Evolutionary conservation across 352 stramenopile species (phyloP).

Genomic region (Plasmopara viticola): DNA sequence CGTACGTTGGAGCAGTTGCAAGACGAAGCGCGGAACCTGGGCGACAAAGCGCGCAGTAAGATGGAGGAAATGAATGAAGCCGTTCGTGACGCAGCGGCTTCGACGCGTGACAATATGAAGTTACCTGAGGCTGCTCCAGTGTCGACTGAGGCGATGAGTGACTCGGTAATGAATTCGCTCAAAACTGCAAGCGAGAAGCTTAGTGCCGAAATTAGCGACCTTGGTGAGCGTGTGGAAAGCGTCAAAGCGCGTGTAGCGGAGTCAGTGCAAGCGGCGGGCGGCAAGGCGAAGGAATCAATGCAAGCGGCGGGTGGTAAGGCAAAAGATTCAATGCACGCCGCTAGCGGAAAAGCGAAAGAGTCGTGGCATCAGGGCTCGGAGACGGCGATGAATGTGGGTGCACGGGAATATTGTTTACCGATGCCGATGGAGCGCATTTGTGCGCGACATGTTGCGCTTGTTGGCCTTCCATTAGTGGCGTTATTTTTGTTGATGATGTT

Average conservation of each 20-base stretch:
- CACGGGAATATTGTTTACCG: constrained; percentile 49
- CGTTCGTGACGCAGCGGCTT: constrained; percentile 27
- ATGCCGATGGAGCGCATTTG: constrained; percentile 40
- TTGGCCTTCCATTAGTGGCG: constrained; percentile 34
- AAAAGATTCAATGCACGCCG: constrained; percentile 24
- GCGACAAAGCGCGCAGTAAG: constrained; percentile 40
- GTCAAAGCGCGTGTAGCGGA: constrained; percentile 51
- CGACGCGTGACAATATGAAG: constrained; percentile 13
- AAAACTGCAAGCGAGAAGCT: constrained; percentile 34
- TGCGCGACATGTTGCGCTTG: constrained; percentile 35
- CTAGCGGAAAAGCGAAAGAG: background rate
- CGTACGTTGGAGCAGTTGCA: constrained; percentile 34
- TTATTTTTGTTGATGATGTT: constrained; percentile 33
- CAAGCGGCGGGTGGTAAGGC: constrained; percentile 28
- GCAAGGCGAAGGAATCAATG: constrained; percentile 42
- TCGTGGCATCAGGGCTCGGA: background rate
- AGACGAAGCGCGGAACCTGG: constrained; percentile 35
- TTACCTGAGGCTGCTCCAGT: constrained; percentile 12
- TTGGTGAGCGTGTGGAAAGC: constrained; percentile 31
- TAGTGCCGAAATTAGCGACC: constrained; percentile 26
- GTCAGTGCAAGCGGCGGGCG: constrained; percentile 29
- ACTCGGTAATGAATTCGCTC: constrained; percentile 26
- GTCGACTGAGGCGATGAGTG: constrained; percentile 18
- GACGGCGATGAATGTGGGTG: background rate
- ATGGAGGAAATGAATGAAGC: constrained; percentile 40